These are phyloP conservation scores for Magnolia sinica DNA, from an alignment of 164 flowering plant genomes.

Conservation along the genomic window DNA sequence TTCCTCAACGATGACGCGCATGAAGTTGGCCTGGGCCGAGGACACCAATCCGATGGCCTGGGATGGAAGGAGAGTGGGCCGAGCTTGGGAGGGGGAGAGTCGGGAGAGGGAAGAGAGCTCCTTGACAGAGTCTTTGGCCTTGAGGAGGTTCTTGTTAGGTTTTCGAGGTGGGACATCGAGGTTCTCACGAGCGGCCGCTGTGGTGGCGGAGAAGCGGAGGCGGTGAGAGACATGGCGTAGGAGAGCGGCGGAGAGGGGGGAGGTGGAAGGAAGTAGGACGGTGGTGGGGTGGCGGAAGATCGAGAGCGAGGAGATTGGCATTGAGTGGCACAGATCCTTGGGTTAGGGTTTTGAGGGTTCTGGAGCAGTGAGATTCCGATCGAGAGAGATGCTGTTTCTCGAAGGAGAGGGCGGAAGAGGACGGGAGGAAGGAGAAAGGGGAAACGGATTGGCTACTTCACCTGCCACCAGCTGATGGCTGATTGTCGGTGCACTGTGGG, in stretches of 20 bases:
- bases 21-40: slow-evolving; percentile 89
- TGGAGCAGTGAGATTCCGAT: slow-evolving; percentile 1
- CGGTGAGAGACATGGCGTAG: slow-evolving; percentile 22
- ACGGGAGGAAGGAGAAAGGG: neutral
- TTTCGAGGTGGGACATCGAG: slow-evolving; percentile 28
- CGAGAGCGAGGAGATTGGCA: slow-evolving; percentile 40
- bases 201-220: slow-evolving; percentile 18
- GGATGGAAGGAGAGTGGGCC: slow-evolving; percentile 38
- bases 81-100: slow-evolving; percentile 34
- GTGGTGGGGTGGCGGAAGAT: slow-evolving; percentile 33
- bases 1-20: slow-evolving; percentile 79
- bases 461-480: too few relatives aligned
- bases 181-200: slow-evolving; percentile 31
- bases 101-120: slow-evolving; percentile 40
- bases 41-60: slow-evolving; percentile 82
- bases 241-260: slow-evolving; percentile 16
- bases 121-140: slow-evolving; percentile 51
- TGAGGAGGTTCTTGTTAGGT: slow-evolving; percentile 47
- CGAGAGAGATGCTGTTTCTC: neutral
- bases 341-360: slow-evolving; percentile 1
- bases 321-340: slow-evolving; percentile 9
- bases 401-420: too few relatives aligned
- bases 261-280: slow-evolving; percentile 5
- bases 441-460: too few relatives aligned
- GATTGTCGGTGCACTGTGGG: too few relatives aligned